Conservation (phyloP, 768 basidiomycete genomes). For the Lactarius quietus region DNA sequence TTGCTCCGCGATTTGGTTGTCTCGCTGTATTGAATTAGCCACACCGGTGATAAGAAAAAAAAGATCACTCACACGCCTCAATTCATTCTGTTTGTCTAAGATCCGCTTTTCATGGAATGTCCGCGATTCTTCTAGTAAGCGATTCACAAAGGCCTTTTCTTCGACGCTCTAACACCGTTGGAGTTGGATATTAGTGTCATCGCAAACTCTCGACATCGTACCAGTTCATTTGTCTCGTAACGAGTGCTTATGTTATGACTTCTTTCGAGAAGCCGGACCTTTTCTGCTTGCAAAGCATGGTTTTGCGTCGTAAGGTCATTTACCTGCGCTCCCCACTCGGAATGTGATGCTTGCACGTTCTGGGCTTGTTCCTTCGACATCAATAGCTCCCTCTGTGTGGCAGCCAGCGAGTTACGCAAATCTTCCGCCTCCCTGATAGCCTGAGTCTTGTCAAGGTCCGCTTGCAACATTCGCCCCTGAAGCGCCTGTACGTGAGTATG, state of each 20-base stretch:
- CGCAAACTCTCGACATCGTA: conserved; percentile 12
- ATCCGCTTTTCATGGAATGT: conserved; percentile 35
- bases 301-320: conserved; percentile 28
- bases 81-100: conserved; percentile 36
- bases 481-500: conserved; percentile 22
- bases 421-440: conserved; percentile 21
- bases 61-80: conserved; percentile 31
- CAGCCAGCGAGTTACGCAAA: conserved; percentile 19
- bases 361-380: conserved; percentile 25
- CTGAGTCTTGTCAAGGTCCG: conserved; percentile 21
- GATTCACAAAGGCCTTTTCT: conserved; percentile 34
- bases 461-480: conserved; percentile 22
- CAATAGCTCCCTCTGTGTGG: conserved; percentile 22
- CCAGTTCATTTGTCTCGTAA: conserved; percentile 34
- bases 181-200: neutral
- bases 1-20: conserved; percentile 33
- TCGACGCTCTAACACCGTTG: conserved; percentile 30
- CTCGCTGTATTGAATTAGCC: conserved; percentile 29
- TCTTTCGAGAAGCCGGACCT: conserved; percentile 26
- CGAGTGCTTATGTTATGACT: conserved; percentile 31
- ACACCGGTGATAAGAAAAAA: neutral
- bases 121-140: conserved; percentile 33
- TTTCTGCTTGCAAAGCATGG: conserved; percentile 27
- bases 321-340: conserved; percentile 27
- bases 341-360: conserved; percentile 25